A percentile compares a stretch with the other conserved stretches of the same genome.
Conservation (phyloP, 75 land plant species). For the Pinus tabuliformis region DNA sequence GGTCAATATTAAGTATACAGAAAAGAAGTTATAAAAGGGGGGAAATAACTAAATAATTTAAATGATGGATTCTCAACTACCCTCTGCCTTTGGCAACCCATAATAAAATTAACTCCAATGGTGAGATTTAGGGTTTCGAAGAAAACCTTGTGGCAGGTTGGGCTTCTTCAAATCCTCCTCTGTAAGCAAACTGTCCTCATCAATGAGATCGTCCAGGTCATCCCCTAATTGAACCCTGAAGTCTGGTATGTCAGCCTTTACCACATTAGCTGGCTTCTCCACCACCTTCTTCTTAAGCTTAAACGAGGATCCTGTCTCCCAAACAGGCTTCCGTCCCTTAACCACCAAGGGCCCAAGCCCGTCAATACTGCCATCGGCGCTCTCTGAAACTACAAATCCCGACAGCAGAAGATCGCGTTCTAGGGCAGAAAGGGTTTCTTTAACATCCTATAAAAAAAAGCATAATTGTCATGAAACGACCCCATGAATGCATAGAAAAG, state of each 20-base stretch:
- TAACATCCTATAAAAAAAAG: not conserved
- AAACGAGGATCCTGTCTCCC: constrained; percentile 89
- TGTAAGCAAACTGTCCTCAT: constrained; percentile 89
- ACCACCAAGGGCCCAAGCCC: constrained; percentile 29
- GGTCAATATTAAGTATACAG: no score
- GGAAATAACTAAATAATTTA: no score
- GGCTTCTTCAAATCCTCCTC: constrained; percentile 97
- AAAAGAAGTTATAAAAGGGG: no score
- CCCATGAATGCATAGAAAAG: not conserved
- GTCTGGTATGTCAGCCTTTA: constrained; percentile 18
- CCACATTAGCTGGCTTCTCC: not conserved
- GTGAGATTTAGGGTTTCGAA: not conserved
- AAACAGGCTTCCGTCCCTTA: constrained; percentile 74
- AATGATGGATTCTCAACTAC: no score
- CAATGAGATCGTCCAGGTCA: constrained; percentile 80
- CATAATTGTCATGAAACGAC: no score
- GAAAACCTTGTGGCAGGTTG: constrained; percentile 40
- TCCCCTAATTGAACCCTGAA: constrained; percentile 41
- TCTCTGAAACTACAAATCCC: constrained; percentile 55
- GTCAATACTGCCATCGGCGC: constrained; percentile 7
- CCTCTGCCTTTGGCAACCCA: no score
- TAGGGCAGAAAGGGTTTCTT: constrained; percentile 13
- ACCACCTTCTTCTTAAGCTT: constrained; percentile 43
- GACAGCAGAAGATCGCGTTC: constrained; percentile 60
- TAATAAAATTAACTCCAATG: no score